Conservation (phyloP, 495 filamentous ascomycete species). For the Penicilliopsis zonata region DNA sequence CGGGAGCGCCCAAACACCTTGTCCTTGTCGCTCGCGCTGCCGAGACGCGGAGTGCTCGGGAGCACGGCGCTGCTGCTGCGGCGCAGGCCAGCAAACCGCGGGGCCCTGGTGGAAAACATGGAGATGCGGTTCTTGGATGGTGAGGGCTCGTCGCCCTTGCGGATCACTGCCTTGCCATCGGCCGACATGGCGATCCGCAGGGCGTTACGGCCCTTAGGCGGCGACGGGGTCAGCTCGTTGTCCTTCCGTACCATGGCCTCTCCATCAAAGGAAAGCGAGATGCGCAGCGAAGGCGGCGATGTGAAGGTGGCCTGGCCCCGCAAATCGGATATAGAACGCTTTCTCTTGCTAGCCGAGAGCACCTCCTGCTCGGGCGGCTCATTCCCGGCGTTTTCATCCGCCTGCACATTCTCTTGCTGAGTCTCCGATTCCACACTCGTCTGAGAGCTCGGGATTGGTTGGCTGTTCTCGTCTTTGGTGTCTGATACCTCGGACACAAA, state of each 20-base stretch:
- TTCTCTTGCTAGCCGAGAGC: conserved; percentile 20
- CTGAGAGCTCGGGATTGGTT: conserved; percentile 19
- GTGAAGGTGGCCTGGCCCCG: conserved; percentile 12
- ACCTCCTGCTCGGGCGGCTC: conserved; percentile 10
- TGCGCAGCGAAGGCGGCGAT: conserved; percentile 33
- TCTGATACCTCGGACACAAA: conserved; percentile 19
- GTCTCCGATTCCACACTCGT: conserved; percentile 26
- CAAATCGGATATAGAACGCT: conserved; percentile 24
- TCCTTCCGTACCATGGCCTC: conserved; percentile 66
- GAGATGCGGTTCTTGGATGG: conserved; percentile 41
- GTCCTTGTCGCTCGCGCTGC: conserved; percentile 19
- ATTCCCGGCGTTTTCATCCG: conserved; percentile 7
- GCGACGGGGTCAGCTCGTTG: conserved; percentile 55
- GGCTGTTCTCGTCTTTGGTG: conserved; percentile 16
- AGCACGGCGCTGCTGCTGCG: conserved; percentile 48
- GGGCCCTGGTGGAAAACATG: conserved; percentile 36
- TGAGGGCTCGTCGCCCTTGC: conserved; percentile 32
- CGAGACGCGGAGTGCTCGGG: conserved; percentile 21
- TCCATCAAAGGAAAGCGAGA: conserved; percentile 72
- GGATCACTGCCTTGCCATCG: conserved; percentile 38
- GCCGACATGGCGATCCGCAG: conserved; percentile 38
- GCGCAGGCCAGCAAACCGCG: conserved; percentile 40
- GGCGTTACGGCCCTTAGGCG: conserved; percentile 41
- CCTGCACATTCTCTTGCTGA: conserved; percentile 11
- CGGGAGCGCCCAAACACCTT: conserved; percentile 56